A percentile compares a stretch with the other conserved stretches of the same genome.
Evolutionary conservation across 2,329 filamentous ascomycete genomes (phyloP).

Genomic region (Pyricularia grisea): DNA sequence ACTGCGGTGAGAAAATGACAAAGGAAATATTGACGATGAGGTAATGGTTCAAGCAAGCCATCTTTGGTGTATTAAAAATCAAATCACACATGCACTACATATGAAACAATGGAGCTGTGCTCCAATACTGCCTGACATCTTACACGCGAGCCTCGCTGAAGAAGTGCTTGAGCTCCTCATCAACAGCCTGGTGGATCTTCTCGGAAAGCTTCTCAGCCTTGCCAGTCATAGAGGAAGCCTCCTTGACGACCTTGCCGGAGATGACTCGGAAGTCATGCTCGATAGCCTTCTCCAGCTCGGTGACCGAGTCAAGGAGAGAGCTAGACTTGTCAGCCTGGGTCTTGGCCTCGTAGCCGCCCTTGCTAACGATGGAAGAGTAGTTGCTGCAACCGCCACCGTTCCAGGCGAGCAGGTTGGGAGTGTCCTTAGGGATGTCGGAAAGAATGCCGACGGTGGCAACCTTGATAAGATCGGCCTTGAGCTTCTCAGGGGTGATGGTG

Average conservation of each 20-base stretch:
- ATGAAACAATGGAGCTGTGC: constrained; percentile 6
- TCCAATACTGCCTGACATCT: background rate
- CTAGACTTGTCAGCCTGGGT: constrained; percentile 32
- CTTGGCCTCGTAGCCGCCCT: constrained; percentile 60
- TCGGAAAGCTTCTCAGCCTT: constrained; percentile 54
- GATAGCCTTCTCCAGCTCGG: constrained; percentile 51
- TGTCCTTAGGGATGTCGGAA: constrained; percentile 70
- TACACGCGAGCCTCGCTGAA: constrained; percentile 32
- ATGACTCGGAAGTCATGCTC: constrained; percentile 52
- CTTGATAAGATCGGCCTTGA: constrained; percentile 80
- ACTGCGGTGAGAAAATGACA: constrained; percentile 3
- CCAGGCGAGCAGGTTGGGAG: constrained; percentile 94
- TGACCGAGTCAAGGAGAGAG: constrained; percentile 32
- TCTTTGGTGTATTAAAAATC: background rate
- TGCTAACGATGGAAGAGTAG: constrained; percentile 72
- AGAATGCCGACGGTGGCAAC: constrained; percentile 74
- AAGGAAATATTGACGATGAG: background rate
- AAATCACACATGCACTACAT: constrained; percentile 1
- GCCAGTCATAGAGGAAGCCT: constrained; percentile 38
- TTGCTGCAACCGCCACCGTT: constrained; percentile 94
- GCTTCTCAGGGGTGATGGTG: constrained; percentile 82
- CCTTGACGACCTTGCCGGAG: constrained; percentile 46
- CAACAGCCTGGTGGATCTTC: constrained; percentile 53
- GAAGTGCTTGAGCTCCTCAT: constrained; percentile 52
- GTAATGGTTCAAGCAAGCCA: background rate